Conservation (phyloP, 2,329 filamentous ascomycete genomes). For the Ilyonectria destructans region DNA sequence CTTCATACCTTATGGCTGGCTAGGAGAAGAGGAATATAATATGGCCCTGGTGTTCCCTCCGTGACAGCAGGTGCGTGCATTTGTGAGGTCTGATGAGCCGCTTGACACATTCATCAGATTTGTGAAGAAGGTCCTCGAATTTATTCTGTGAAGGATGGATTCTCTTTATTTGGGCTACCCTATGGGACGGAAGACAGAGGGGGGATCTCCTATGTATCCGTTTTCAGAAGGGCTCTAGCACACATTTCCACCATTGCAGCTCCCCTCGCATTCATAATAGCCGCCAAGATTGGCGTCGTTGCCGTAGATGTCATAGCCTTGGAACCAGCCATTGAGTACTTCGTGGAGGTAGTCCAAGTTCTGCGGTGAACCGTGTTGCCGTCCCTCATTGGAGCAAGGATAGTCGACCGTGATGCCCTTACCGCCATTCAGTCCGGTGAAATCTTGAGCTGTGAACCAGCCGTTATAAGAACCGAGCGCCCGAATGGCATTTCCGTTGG, state of each 20-base stretch:
- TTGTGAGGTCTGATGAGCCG: too few relatives aligned
- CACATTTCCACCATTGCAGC: not conserved
- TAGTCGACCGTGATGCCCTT: constrained; percentile 49
- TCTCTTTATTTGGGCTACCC: too few relatives aligned
- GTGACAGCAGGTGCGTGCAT: too few relatives aligned
- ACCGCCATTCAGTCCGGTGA: constrained; percentile 48
- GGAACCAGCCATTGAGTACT: constrained; percentile 56
- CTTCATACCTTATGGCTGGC: too few relatives aligned
- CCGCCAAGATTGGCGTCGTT: constrained; percentile 32
- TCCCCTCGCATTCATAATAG: not conserved
- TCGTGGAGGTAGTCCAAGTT: constrained; percentile 57
- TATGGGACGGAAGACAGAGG: too few relatives aligned
- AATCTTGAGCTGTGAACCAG: constrained; percentile 53
- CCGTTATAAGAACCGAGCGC: constrained; percentile 57
- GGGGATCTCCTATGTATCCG: too few relatives aligned
- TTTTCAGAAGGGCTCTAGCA: not conserved
- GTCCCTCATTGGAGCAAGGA: constrained; percentile 44
- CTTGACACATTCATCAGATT: too few relatives aligned
- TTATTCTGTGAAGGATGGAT: too few relatives aligned
- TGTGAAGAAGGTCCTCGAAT: too few relatives aligned
- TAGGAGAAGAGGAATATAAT: too few relatives aligned
- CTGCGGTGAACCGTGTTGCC: constrained; percentile 51
- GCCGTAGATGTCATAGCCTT: constrained; percentile 54
- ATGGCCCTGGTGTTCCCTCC: too few relatives aligned
- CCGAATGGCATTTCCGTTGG: constrained; percentile 51